phyloP scores from a whole-genome alignment of 2,329 filamentous ascomycete genomes.

The Ophiostoma sp. region DNA sequence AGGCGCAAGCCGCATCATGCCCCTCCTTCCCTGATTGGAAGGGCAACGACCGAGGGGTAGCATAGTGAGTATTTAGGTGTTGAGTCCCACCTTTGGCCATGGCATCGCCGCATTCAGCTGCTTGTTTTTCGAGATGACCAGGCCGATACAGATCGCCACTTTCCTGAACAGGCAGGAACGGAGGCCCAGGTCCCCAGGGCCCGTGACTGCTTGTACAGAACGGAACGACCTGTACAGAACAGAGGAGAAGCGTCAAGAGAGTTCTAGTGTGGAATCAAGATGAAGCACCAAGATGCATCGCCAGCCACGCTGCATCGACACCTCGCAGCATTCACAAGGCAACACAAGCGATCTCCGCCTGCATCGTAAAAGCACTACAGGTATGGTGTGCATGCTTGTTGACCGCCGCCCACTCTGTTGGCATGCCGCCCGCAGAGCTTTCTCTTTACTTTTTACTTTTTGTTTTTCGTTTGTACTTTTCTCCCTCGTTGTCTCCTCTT shows the following conservation, averaged over 20 bases:
- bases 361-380: not conserved
- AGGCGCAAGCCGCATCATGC: conserved; percentile 15
- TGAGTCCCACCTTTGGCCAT: not conserved
- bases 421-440: not conserved
- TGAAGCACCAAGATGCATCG: not conserved
- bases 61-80: not conserved
- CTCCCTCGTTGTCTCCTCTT: not conserved
- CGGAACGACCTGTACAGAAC: no score
- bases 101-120: conserved; percentile 16
- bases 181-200: not conserved
- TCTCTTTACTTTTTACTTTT: not conserved
- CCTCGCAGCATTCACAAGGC: not conserved
- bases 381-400: conserved; percentile 9
- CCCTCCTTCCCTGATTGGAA: conserved; percentile 25
- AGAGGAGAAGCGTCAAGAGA: not conserved
- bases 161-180: not conserved
- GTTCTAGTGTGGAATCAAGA: not conserved
- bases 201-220: conserved; percentile 13
- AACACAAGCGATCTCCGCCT: not conserved
- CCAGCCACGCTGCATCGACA: not conserved
- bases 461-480: not conserved
- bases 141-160: conserved; percentile 21
- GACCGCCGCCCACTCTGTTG: conserved; percentile 3
- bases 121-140: conserved; percentile 14
- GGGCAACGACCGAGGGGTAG: not conserved